phyloP scores from a whole-genome alignment of 2,329 filamentous ascomycete species.

The Talaromyces sp. region DNA sequence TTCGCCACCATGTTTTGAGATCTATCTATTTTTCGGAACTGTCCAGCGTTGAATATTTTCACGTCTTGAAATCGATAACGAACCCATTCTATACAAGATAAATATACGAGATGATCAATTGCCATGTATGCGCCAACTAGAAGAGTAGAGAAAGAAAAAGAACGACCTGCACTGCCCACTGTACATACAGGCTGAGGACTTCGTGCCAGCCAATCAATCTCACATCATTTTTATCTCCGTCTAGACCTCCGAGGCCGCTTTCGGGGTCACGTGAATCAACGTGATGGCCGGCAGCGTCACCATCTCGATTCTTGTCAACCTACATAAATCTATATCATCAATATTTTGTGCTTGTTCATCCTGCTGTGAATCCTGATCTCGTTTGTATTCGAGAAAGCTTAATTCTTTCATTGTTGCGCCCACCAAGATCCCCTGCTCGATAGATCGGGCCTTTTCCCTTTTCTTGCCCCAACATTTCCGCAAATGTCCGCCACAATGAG shows the following conservation, averaged over 20 bases:
- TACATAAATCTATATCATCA: slow-evolving; percentile 11
- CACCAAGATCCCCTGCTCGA: slow-evolving; percentile 23
- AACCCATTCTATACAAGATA: no score
- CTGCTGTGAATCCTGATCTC: background rate
- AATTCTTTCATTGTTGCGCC: slow-evolving; percentile 16
- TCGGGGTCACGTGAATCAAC: slow-evolving; percentile 24
- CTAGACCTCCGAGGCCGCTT: slow-evolving; percentile 19
- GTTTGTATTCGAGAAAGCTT: background rate
- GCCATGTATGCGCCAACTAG: no score
- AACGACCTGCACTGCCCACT: background rate
- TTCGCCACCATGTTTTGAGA: no score
- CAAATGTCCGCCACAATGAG: slow-evolving; percentile 44
- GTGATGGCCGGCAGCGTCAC: slow-evolving; percentile 16
- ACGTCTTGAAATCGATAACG: background rate
- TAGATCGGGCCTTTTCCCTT: slow-evolving; percentile 24
- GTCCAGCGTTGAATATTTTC: no score
- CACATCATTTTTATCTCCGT: slow-evolving; percentile 19
- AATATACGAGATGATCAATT: no score
- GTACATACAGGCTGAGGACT: background rate
- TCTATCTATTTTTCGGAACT: background rate
- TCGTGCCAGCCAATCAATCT: background rate
- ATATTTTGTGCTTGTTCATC: background rate
- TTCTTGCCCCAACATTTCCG: slow-evolving; percentile 31
- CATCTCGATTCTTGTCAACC: slow-evolving; percentile 3
- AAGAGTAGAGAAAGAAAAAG: background rate